A percentile compares a stretch with the other conserved stretches of the same genome.
Evolutionary conservation across 257 asterid genomes (phyloP).

Genomic region (Coffea eugenioides): DNA sequence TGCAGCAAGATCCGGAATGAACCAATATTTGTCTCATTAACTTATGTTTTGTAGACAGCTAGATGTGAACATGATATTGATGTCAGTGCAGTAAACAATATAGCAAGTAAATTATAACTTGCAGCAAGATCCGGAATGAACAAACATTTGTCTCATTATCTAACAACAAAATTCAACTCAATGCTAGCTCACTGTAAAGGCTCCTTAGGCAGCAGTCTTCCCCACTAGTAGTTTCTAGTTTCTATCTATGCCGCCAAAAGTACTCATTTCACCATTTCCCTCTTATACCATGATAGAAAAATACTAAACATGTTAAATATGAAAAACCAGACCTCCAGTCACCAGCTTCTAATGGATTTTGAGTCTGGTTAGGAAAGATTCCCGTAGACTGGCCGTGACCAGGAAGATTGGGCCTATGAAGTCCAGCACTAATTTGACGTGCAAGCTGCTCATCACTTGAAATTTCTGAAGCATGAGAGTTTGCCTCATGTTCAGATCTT

Average conservation of each 20-base stretch:
- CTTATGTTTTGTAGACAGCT: neutral
- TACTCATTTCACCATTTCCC: neutral
- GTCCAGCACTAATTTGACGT: constrained; percentile 74
- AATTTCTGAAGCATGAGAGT: constrained; percentile 45
- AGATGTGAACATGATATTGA: neutral
- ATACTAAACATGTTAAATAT: neutral
- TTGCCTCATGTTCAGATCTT: constrained; percentile 47
- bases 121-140: neutral
- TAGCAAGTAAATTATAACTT: neutral
- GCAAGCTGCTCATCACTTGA: constrained; percentile 92
- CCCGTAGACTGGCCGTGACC: constrained; percentile 57
- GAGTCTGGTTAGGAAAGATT: constrained; percentile 58
- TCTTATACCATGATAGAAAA: neutral
- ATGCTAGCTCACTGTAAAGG: neutral
- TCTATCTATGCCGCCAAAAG: neutral
- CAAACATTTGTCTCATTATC: neutral
- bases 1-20: neutral
- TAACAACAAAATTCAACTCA: neutral
- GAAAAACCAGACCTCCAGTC: constrained; percentile 31
- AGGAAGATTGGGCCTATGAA: constrained; percentile 65
- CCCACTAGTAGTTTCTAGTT: neutral
- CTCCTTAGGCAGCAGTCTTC: neutral
- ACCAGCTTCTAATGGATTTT: constrained; percentile 44
- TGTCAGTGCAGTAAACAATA: constrained; percentile 1
- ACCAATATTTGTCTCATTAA: neutral